Conservation (phyloP, 2,329 filamentous ascomycete genomes). For the Triangularia verruculosa region DNA sequence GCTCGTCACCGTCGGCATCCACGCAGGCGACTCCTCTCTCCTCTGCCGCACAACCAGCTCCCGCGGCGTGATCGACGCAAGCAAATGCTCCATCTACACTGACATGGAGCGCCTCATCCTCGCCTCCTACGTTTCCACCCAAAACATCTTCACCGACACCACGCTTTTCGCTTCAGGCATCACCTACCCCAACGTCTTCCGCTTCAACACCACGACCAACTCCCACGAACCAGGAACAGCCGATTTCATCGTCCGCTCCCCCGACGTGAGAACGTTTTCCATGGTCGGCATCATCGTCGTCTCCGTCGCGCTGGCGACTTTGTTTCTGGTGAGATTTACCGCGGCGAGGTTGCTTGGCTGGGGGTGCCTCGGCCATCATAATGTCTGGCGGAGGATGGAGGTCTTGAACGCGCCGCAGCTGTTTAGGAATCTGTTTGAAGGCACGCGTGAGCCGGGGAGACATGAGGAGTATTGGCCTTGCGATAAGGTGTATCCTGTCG, state of each 20-base stretch:
- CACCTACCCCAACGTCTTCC: neutral
- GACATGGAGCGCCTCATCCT: conserved; percentile 17
- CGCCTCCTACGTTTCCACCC: conserved; percentile 7
- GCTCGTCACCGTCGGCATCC: neutral
- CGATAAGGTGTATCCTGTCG: neutral
- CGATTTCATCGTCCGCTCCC: conserved; percentile 7
- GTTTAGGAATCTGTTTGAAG: neutral
- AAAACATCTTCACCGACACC: conserved; percentile 9
- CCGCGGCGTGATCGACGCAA: conserved; percentile 4
- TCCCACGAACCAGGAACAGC: neutral
- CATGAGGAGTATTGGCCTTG: neutral
- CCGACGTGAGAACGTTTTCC: conserved; percentile 9
- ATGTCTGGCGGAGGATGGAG: neutral
- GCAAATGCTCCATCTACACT: neutral
- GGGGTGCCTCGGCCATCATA: neutral
- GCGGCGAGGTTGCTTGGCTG: neutral
- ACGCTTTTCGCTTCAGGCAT: neutral
- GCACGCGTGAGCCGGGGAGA: neutral
- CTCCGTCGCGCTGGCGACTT: neutral
- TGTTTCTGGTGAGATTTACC: neutral
- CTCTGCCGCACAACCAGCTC: neutral
- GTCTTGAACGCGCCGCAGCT: neutral
- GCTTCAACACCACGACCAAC: neutral
- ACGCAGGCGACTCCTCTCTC: conserved; percentile 3
- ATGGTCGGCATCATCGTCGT: conserved; percentile 7